phyloP scores from a whole-genome alignment of 306 rosid species.

The Castanospermum australe region DNA sequence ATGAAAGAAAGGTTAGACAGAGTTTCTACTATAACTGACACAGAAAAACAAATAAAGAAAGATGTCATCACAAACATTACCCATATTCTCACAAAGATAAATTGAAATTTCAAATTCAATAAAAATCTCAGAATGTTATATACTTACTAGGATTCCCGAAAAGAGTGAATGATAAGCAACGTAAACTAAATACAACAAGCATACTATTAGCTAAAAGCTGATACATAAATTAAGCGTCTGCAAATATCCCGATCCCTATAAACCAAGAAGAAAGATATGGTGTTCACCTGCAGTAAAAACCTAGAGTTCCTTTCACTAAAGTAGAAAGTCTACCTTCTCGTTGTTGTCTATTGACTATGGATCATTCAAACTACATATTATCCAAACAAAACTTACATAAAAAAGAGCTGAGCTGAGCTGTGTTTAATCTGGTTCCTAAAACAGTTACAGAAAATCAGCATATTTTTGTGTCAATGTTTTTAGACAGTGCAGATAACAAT shows the following conservation, averaged over 20 bases:
- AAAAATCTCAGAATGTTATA: neutral
- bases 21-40: neutral
- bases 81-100: neutral
- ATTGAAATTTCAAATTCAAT: neutral
- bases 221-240: neutral
- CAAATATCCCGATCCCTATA: neutral
- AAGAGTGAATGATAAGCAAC: neutral
- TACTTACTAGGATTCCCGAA: neutral
- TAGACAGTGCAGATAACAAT: neutral
- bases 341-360: neutral
- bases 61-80: neutral
- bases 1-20: conserved; percentile 12
- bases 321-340: neutral
- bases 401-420: neutral
- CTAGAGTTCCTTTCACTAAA: neutral
- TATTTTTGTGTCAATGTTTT: neutral
- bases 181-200: neutral
- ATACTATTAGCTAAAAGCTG: neutral
- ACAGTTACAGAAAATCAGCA: neutral
- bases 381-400: neutral
- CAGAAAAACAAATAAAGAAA: neutral
- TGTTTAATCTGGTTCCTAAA: neutral
- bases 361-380: neutral
- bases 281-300: neutral
- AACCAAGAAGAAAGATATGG: neutral